Evolutionary conservation across 2,329 filamentous ascomycete species (phyloP), one percentile per base, ranked within the genome.

Genomic region (Alternaria sp.): DNA sequence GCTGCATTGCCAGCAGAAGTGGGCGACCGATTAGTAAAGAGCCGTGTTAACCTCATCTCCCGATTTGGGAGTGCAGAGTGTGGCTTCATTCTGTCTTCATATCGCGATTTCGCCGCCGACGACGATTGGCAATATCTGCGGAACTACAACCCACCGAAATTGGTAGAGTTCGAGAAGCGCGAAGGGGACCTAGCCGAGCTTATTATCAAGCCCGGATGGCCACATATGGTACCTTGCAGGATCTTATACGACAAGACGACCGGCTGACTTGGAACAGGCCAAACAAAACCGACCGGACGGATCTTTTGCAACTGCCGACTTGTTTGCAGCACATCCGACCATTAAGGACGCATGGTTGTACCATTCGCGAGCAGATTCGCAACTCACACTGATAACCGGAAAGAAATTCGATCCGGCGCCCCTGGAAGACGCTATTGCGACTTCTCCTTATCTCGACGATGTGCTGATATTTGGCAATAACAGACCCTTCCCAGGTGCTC

Each of bases 371-470:
- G 84, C 85, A 1, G 90, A 92, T 67, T 84, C 87, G 4, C 88
- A 88, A 56, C 83, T 91, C 37, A 87, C 86, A 0, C 81, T 92
- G 5, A 80, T 87, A 10, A 91, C 88, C 7, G 89, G 89, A 3
- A 90, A 91, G 80, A 92, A 91, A 68, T 90, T 91, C 63, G 88
- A 91, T 67, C 89, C 89, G 1, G 84, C 86, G 2, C 86, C 87
- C 0, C 74, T 91, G 4, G 89, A 92, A 73, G 85, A 83, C 3
- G 82, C 81, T 0, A 83, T 91, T 5, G 75, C 83, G 1, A 80
- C 83, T 1, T 83, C 82, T 0, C 67, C 75, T 2, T 26, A 84
- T 1, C 68, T 90, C 0, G 73, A 80, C 3, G 88, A 90, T 60
- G 85, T 85, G 0, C 76, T 91, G 21, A 83, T 91, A 10, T 90